Percentiles rank a stretch among this genome's conserved stretches.
Evolutionary conservation across 2,329 filamentous ascomycete genomes (phyloP).

Genomic region (Chaetomiaceae sp.): DNA sequence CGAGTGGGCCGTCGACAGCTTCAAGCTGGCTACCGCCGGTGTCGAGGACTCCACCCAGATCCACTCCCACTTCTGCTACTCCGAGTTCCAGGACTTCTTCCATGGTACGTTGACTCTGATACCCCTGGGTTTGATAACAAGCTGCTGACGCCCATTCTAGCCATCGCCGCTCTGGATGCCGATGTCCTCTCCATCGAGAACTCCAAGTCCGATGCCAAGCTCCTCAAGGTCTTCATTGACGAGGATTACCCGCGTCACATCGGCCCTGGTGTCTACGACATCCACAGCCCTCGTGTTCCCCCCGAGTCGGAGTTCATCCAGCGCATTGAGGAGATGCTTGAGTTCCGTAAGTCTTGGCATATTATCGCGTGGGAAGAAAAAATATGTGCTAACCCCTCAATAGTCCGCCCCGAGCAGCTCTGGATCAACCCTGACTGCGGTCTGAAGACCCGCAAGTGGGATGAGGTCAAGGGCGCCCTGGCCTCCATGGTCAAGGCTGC

Average conservation of each 20-base stretch:
- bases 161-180: constrained; percentile 94
- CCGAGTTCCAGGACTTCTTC: constrained; percentile 99
- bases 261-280: constrained; percentile 98
- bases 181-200: constrained; percentile 99
- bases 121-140: neutral
- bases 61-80: constrained; percentile 99
- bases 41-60: constrained; percentile 97
- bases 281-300: constrained; percentile 97
- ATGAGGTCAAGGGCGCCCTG: constrained; percentile 95
- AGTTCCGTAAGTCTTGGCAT: constrained; percentile 68
- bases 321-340: constrained; percentile 95
- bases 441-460: constrained; percentile 98
- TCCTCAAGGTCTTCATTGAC: constrained; percentile 97
- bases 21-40: constrained; percentile 91
- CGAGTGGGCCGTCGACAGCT: constrained; percentile 94
- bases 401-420: constrained; percentile 73
- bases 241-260: constrained; percentile 97
- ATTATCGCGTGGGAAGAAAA: neutral
- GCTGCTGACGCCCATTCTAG: too few species aligned
- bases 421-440: constrained; percentile 99
- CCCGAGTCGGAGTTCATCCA: constrained; percentile 98
- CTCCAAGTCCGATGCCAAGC: constrained; percentile 99
- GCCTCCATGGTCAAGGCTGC: constrained; percentile 97
- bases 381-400: constrained; percentile 9
- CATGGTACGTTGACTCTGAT: constrained; percentile 47